Evolutionary conservation across 179 eudicot species (phyloP).

Genomic region (Vitellaria paradoxa): DNA sequence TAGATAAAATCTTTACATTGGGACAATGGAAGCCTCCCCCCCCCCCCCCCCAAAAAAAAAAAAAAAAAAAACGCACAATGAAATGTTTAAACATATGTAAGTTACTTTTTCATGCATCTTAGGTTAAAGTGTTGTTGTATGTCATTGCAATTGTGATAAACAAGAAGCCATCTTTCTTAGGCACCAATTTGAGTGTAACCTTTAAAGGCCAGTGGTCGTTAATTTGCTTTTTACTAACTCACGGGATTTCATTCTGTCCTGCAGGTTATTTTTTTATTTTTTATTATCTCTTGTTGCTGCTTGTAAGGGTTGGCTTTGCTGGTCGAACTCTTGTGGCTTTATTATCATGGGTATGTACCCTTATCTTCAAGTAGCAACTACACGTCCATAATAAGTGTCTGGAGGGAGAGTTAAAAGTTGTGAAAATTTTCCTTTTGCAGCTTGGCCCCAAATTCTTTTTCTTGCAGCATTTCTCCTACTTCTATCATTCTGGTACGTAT

Average conservation of each 20-base stretch:
- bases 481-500: slow-evolving; percentile 82
- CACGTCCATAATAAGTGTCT: slow-evolving; percentile 2
- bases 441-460: slow-evolving; percentile 79
- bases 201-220: neutral
- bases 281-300: slow-evolving; percentile 72
- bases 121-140: neutral
- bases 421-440: slow-evolving; percentile 40
- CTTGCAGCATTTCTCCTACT: slow-evolving; percentile 89
- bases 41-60: too few species aligned
- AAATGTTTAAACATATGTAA: too few species aligned
- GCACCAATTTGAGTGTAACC: neutral
- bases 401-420: neutral
- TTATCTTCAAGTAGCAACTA: neutral
- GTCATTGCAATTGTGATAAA: neutral
- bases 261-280: slow-evolving; percentile 78
- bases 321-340: slow-evolving; percentile 89
- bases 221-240: slow-evolving; percentile 14
- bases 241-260: slow-evolving; percentile 20
- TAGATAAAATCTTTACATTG: too few species aligned
- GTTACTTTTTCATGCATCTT: neutral
- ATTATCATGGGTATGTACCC: slow-evolving; percentile 67
- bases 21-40: too few species aligned
- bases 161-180: neutral
- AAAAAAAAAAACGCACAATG: too few species aligned
- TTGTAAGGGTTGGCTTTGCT: slow-evolving; percentile 83